These are phyloP conservation scores for Cryphonectria carpinicola DNA, from an alignment of 2,329 filamentous ascomycete genomes.

Conservation along the genomic window DNA sequence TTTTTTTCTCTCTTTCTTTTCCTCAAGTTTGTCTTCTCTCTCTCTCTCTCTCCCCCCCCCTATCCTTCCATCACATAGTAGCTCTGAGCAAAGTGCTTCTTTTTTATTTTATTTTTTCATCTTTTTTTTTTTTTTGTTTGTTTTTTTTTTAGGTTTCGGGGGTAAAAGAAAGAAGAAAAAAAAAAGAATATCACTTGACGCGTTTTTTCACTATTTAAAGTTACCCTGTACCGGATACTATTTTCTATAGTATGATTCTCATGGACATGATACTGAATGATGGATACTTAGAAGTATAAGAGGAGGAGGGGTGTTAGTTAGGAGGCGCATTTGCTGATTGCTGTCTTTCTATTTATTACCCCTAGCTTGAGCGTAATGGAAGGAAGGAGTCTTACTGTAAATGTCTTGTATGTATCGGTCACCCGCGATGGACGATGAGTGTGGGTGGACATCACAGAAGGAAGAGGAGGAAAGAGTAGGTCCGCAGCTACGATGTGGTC, in stretches of 20 bases:
- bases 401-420: background rate
- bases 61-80: slow-evolving; percentile 7
- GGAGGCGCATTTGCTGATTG: background rate
- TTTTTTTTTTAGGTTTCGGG: slow-evolving; percentile 7
- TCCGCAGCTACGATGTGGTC: background rate
- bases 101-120: background rate
- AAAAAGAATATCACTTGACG: slow-evolving; percentile 11
- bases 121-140: background rate
- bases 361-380: background rate
- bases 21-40: background rate
- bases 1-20: no score
- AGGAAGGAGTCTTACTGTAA: background rate
- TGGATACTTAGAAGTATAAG: background rate
- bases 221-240: background rate
- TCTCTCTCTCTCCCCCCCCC: background rate
- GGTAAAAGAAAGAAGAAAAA: background rate
- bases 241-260: background rate
- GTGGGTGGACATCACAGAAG: background rate
- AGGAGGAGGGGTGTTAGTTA: background rate
- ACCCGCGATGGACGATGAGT: background rate
- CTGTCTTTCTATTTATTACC: background rate
- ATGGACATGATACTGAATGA: slow-evolving; percentile 3
- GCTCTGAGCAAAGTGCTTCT: slow-evolving; percentile 13
- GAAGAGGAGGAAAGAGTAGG: background rate
- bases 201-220: background rate